Evolutionary conservation across 768 basidiomycete species (phyloP).

Genomic region (Lactarius hatsudake): DNA sequence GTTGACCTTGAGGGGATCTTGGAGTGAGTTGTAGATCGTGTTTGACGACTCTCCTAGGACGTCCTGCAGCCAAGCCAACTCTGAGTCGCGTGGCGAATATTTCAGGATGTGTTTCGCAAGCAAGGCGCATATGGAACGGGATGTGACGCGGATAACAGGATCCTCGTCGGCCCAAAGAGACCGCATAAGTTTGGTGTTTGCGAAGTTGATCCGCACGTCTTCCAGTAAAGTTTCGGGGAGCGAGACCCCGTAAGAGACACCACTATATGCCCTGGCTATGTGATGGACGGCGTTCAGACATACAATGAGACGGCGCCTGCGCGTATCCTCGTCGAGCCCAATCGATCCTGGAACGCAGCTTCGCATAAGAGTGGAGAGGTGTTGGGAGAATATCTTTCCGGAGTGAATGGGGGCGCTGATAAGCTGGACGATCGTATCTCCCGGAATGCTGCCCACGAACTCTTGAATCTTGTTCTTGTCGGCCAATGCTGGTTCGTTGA

Average conservation of each 20-base stretch:
- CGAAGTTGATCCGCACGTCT: not conserved
- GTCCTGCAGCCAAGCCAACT: not conserved
- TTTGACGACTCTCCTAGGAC: not conserved
- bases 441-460: constrained; percentile 5
- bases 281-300: constrained; percentile 5
- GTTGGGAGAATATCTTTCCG: not conserved
- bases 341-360: not conserved
- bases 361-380: constrained; percentile 7
- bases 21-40: not conserved
- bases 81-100: not conserved
- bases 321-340: constrained; percentile 2
- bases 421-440: constrained; percentile 1
- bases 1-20: not conserved
- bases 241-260: not conserved
- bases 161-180: not conserved
- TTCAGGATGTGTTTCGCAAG: not conserved
- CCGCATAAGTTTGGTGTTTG: not conserved
- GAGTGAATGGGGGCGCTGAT: not conserved
- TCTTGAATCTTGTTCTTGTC: constrained; percentile 4
- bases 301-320: not conserved
- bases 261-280: not conserved
- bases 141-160: not conserved
- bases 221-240: not conserved
- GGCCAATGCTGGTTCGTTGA: not conserved
- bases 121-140: not conserved